Evolutionary conservation across 2,329 filamentous ascomycete species (phyloP), one percentile per base, ranked within the genome.

Genomic region (Fusarium incarnatum): DNA sequence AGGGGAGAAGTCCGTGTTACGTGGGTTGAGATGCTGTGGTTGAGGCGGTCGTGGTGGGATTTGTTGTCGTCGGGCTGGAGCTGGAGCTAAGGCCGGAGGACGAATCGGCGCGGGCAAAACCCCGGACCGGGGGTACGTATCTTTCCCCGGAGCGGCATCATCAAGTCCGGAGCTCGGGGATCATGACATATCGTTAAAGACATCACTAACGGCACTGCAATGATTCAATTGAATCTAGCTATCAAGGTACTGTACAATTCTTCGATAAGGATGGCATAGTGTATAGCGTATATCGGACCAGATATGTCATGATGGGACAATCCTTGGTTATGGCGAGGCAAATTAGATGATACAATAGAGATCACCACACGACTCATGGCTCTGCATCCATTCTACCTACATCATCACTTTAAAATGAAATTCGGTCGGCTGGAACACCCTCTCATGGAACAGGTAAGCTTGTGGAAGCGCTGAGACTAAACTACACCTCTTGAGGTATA

Each of bases 21-120:
- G 37, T 48, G 48, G 32, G 18, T 28, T 20, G 28, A 23, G 34
- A 6, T 30, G 16, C 7, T 10, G 50, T 56, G 8, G 15, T 60
- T 32, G 52, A 56, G 27, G 55, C 48, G 47, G 44, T 34, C 48
- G 30, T 56, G 47, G 44, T 46, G n/a, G 27, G 28, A 37, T n/a
- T n/a, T 30, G 44, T 56, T 18, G 49, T 52, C 49, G 32, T 50
- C 47, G 41, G 48, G 53, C 67, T 41, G 41, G 30, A 68, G 56
- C 42, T 57, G 16, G n/a, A 68, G 60, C 66, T 69, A 55, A 34
- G 44, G 46, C 32, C 54, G 63, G 50, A 52, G 55, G 49, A 55
- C 67, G 63, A 58, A 70, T 64, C 63, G 68, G 67, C 63, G 50
- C 47, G 67, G 68, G 67, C 49, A 70, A 70, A 70, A 70, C 54